Evolutionary conservation across 495 filamentous ascomycete species (phyloP), one percentile per base, ranked within the genome.

Genomic region (Talaromyces trachyspermus): DNA sequence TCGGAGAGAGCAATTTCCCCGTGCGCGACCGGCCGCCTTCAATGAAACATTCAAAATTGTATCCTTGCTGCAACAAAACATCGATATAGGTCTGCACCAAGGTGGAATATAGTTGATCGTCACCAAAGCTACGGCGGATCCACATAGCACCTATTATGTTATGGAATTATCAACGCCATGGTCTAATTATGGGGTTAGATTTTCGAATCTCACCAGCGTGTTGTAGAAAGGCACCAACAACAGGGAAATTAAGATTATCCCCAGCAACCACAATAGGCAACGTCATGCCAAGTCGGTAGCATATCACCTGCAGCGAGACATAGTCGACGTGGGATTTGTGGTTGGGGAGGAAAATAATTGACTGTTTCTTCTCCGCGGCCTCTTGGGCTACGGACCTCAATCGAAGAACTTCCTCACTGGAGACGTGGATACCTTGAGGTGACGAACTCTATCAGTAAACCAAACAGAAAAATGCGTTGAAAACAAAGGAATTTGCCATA

Each of bases 281-380:
- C 5, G 81, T 85, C 25, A 98, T 76, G 1, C 91, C 92, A 3
- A 98, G 66, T 6, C 92, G 83, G 60, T 95, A 98, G 62, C 92
- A 97, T 44, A 98, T 89, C 14, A 98, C 61, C 62, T 96, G 92
- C 26, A 96, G 68, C 0, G 86, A 87, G 40, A 98, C 88, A 56
- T 98, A 98, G 56, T 98, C 92, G 45, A 97, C 85, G 58, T 98
- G 92, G 0, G 87, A 94, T 45, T 88, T 80, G 63, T 98, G 92
- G 50, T 88, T 95, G 0, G 92, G 92, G 46, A 98, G 64, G 62
- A 98, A 98, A 40, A 98, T 87, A 49, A 97, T 92, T 42, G 88
- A 94, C 60, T 95, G 89, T 62, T 95, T 94, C 54, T 91, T 86
- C 57, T 77, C 76, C 32, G 81, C 81, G 1, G 92, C 91, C 59